Percentiles rank a stretch among this genome's conserved stretches.
Evolutionary conservation across 2,329 filamentous ascomycete species (phyloP).

Genomic region (Arthrobotrys sphaeroides): DNA sequence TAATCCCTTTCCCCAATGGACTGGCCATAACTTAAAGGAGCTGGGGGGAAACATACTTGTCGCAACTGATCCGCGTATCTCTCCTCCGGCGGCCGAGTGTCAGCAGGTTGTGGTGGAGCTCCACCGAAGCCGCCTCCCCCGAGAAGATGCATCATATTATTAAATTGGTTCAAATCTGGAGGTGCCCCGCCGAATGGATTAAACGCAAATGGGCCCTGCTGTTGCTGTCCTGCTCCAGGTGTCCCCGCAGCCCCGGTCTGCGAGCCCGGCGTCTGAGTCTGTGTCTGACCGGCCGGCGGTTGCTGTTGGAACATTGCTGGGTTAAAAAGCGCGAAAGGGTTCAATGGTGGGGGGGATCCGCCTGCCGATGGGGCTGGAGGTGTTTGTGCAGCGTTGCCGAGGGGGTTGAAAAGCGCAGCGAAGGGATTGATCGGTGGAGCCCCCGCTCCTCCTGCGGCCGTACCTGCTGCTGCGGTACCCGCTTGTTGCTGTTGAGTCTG

Average conservation of each 20-base stretch:
- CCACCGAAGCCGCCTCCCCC: conserved; percentile 55
- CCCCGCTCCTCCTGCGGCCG: conserved; percentile 18
- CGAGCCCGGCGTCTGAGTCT: conserved; percentile 52
- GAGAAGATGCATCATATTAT: conserved; percentile 67
- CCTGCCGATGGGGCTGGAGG: conserved; percentile 58
- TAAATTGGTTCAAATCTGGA: conserved; percentile 69
- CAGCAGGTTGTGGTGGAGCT: conserved; percentile 69
- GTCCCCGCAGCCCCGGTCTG: conserved; percentile 52
- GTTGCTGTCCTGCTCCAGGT: conserved; percentile 56
- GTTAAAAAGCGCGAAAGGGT: conserved; percentile 45
- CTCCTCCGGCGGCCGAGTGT: conserved; percentile 92
- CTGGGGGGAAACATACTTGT: conserved; percentile 38
- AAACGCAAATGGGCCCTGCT: conserved; percentile 63
- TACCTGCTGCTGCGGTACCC: conserved; percentile 41
- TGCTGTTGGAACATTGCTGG: conserved; percentile 56
- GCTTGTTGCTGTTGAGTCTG: conserved; percentile 58
- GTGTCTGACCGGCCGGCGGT: conserved; percentile 58
- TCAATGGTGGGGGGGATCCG: conserved; percentile 46
- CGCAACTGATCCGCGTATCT: conserved; percentile 87
- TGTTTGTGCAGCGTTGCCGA: conserved; percentile 55
- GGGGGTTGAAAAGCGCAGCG: conserved; percentile 67
- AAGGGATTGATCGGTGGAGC: conserved; percentile 68
- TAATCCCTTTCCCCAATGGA: neutral
- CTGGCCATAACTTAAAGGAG: neutral
- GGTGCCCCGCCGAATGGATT: conserved; percentile 67